These are phyloP conservation scores for Mortierella sp. DNA, from an alignment of 371 early-diverging fungal species.

Conservation along the genomic window DNA sequence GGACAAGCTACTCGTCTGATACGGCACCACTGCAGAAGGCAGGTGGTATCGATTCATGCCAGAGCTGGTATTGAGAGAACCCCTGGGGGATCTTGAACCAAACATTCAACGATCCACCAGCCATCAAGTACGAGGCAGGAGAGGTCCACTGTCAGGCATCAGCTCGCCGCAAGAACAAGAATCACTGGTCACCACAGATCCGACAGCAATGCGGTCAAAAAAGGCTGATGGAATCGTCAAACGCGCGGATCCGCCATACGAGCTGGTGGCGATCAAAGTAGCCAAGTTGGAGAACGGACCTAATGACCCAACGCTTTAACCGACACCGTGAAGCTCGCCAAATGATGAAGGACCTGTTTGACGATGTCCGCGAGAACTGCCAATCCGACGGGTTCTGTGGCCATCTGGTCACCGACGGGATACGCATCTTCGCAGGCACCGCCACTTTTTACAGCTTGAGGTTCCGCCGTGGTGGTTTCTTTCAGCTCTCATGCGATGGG, in stretches of 20 bases:
- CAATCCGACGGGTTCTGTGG: background rate
- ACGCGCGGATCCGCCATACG: background rate
- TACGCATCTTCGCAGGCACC: constrained; percentile 5
- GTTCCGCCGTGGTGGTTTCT: constrained; percentile 3
- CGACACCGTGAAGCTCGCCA: constrained; percentile 8
- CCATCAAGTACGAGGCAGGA: constrained; percentile 11
- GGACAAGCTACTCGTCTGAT: no score
- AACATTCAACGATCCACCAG: constrained; percentile 2
- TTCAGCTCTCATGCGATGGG: constrained; percentile 6
- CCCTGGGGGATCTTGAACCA: constrained; percentile 6
- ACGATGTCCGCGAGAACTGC: constrained; percentile 1
- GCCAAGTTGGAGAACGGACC: constrained; percentile 14
- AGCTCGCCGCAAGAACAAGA: constrained; percentile 6
- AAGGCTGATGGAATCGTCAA: constrained; percentile 9
- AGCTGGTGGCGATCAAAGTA: constrained; percentile 4
- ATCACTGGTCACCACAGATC: constrained; percentile 1
- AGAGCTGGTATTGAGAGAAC: constrained; percentile 9
- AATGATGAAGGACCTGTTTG: constrained; percentile 15
- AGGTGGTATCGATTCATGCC: no score
- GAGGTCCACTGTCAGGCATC: constrained; percentile 8
- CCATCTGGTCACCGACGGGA: constrained; percentile 7
- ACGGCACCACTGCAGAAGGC: no score
- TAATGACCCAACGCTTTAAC: constrained; percentile 12
- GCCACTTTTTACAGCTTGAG: constrained; percentile 2
- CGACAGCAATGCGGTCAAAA: constrained; percentile 5